Conservation (phyloP, 192 early-diverging fungal species). For the Linnemannia zychae region DNA sequence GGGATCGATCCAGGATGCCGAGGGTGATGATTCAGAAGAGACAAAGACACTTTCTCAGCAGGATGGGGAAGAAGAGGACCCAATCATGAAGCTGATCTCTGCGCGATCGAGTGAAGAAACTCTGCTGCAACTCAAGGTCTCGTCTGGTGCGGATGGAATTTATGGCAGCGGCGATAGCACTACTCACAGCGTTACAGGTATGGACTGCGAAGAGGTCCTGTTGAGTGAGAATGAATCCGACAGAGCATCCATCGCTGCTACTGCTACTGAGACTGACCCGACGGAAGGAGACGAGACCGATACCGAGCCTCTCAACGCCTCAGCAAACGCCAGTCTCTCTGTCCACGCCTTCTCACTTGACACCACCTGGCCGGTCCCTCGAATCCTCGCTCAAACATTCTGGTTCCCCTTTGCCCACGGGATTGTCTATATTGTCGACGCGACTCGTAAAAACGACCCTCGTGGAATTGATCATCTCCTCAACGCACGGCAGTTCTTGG, state of each 20-base stretch:
- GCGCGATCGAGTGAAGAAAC: constrained; percentile 20
- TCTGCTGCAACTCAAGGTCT: constrained; percentile 9
- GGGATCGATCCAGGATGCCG: not conserved
- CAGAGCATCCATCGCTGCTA: no score
- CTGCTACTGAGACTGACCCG: not conserved
- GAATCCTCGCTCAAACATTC: constrained; percentile 41
- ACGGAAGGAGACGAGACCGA: not conserved
- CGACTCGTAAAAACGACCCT: constrained; percentile 52
- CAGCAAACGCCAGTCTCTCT: constrained; percentile 34
- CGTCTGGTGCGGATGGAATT: not conserved
- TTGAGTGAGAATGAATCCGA: not conserved
- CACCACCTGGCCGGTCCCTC: constrained; percentile 51
- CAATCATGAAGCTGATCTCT: not conserved
- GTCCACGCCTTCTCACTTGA: constrained; percentile 55
- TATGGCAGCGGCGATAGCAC: not conserved
- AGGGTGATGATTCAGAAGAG: not conserved
- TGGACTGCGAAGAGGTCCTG: constrained; percentile 4
- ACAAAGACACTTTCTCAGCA: not conserved
- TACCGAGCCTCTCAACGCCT: not conserved
- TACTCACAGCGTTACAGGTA: not conserved
- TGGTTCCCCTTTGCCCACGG: constrained; percentile 54
- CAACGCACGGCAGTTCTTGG: constrained; percentile 44
- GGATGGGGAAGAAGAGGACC: not conserved
- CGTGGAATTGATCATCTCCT: constrained; percentile 48
- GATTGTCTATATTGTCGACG: constrained; percentile 52